phyloP scores from a whole-genome alignment of 78 protist genomes.

The Dictyostelium capitatum region DNA sequence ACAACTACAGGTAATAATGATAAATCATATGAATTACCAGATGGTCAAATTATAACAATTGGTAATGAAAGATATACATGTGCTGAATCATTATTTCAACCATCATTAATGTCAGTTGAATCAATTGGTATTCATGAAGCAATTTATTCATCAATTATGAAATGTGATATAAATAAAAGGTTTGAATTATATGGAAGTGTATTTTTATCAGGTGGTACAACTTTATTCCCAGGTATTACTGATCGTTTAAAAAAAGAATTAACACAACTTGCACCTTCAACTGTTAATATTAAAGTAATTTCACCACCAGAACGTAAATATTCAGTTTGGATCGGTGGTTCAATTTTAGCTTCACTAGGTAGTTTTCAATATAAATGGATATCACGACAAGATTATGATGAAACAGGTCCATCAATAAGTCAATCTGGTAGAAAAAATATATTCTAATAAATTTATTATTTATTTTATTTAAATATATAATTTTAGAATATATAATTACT shows the following conservation, averaged over 20 bases:
- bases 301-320: slow-evolving; percentile 95
- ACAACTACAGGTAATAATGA: background rate
- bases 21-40: slow-evolving; percentile 70
- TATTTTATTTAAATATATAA: no score
- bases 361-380: slow-evolving; percentile 36
- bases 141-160: slow-evolving; percentile 88
- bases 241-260: slow-evolving; percentile 86
- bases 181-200: slow-evolving; percentile 91
- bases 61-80: slow-evolving; percentile 92
- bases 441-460: no score
- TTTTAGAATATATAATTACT: no score
- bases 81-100: slow-evolving; percentile 96
- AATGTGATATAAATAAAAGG: slow-evolving; percentile 93
- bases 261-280: slow-evolving; percentile 91
- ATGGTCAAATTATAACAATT: slow-evolving; percentile 93
- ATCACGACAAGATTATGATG: slow-evolving; percentile 80
- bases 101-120: slow-evolving; percentile 92
- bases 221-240: slow-evolving; percentile 90
- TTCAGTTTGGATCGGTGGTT: slow-evolving; percentile 97
- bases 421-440: slow-evolving; percentile 3
- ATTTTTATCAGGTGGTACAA: slow-evolving; percentile 95
- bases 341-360: slow-evolving; percentile 90
- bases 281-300: slow-evolving; percentile 93
- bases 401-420: slow-evolving; percentile 72
- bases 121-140: slow-evolving; percentile 93